Base-by-base conservation (phyloP, 2,329 filamentous ascomycete genomes). In the Graphiopsis chlorocephala region DNA sequence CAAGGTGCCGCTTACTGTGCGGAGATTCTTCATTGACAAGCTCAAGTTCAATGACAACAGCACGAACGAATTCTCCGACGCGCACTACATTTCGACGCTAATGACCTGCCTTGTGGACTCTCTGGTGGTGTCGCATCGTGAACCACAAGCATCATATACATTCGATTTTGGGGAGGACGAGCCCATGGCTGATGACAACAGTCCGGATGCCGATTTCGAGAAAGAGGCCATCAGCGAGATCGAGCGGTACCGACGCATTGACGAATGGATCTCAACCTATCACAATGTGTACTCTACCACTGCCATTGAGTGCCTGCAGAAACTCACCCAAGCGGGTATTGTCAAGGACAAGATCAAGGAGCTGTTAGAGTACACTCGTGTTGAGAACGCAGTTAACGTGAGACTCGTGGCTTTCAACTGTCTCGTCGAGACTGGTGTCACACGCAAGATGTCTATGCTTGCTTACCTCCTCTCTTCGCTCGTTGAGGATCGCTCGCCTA, bases 41-140 rank as follows among this genome's bases (percentile, higher is more conserved):
- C 82, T 99, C 35, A 89, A 91, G 57, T 94, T 93, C 80, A 99
- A 99, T 74, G 93, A 99, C 78, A 99, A 99, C 74, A 89, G 90
- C 2, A 90, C 91, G 66, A 99, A 99, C 71, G 81, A 81, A 58
- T 96, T 87, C 73, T 97, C 93, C 5, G 96, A 99, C 72, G 90
- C 93, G 67, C 88, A 91, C 72, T 99, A 97, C 74, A 87, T 99
- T 62, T 88, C 92, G 8, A 90, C 85, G 25, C 83, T 99, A 26
- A 90, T 99, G 81, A 80, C 77, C 42, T 86, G 85, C 45, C 76
- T 90, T 5, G 82, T 85, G 6, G 80, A 86, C 67, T 83, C 84
- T 11, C 76, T 89, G 63, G 78, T 84, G 1, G 71, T 72, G 38
- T 73, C 70, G 67, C 66, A 75, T 72, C 63, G 72, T 3, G 67